These are phyloP conservation scores for Gymnopilus dilepis DNA, from an alignment of 768 basidiomycete species.

Conservation along the genomic window DNA sequence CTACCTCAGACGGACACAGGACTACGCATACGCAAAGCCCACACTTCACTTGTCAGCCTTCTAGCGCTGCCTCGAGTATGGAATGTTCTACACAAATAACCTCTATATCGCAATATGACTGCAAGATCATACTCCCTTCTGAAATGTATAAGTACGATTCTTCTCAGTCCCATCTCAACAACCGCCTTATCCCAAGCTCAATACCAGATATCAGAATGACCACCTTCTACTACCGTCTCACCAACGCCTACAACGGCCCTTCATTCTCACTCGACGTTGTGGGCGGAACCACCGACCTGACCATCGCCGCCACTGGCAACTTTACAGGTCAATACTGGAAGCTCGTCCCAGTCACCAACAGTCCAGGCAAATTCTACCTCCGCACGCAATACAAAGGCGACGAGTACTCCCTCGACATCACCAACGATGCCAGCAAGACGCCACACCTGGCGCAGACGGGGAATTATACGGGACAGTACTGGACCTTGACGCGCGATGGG, in stretches of 20 bases:
- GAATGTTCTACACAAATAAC: too few relatives aligned
- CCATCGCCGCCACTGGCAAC: not conserved
- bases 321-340: constrained; percentile 6
- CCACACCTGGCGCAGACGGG: not conserved
- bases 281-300: not conserved
- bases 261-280: not conserved
- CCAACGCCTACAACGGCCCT: not conserved
- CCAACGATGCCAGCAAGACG: constrained; percentile 1
- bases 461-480: not conserved
- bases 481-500: not conserved
- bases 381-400: not conserved
- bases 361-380: not conserved
- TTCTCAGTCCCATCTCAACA: too few relatives aligned
- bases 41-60: too few relatives aligned
- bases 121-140: too few relatives aligned
- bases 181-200: too few relatives aligned
- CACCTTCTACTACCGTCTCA: not conserved
- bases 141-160: too few relatives aligned
- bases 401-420: not conserved
- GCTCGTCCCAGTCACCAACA: not conserved
- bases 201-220: not conserved
- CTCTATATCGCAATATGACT: too few relatives aligned
- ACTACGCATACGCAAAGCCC: too few relatives aligned
- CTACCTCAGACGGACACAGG: too few relatives aligned
- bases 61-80: too few relatives aligned